Percentiles rank a stretch among this genome's conserved stretches.
These are phyloP conservation scores for Trichomonascaceae sp. DNA, from an alignment of 1,139 yeast genomes.

Conservation along the genomic window DNA sequence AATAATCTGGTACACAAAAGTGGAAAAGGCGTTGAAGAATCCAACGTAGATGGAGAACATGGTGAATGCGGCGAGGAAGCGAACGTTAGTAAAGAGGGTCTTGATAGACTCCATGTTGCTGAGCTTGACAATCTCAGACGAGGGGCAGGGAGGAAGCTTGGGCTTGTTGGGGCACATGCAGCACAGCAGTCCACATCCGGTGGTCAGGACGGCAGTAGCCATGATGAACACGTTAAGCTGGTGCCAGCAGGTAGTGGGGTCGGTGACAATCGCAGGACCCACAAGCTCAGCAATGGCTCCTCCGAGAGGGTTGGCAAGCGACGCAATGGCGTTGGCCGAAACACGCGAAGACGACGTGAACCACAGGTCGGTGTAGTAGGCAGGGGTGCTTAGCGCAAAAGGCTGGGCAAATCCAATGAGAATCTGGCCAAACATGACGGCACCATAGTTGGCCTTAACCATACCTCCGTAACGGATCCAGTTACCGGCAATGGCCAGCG, in stretches of 20 bases:
- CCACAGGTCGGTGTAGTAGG: constrained; percentile 26
- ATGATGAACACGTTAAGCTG: constrained; percentile 19
- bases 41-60: constrained; percentile 26
- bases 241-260: constrained; percentile 5
- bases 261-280: constrained; percentile 23
- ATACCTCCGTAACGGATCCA: constrained; percentile 25
- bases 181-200: constrained; percentile 14
- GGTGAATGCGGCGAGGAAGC: constrained; percentile 15
- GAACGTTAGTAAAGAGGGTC: constrained; percentile 9
- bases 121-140: constrained; percentile 19
- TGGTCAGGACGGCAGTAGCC: constrained; percentile 19
- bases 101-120: constrained; percentile 15
- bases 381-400: constrained; percentile 23
- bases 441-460: constrained; percentile 16
- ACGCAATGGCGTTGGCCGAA: constrained; percentile 26
- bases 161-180: constrained; percentile 19
- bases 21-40: constrained; percentile 25
- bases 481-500: constrained; percentile 19
- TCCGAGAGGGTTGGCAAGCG: constrained; percentile 27
- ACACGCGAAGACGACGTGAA: constrained; percentile 24
- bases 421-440: constrained; percentile 25
- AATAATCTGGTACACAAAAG: constrained; percentile 24
- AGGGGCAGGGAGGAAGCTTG: constrained; percentile 23
- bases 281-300: constrained; percentile 28
- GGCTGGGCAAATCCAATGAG: constrained; percentile 27